Percentiles rank a stretch among this genome's conserved stretches.
phyloP scores from a whole-genome alignment of 345 rosid genomes.

The Eutrema heterophyllum region DNA sequence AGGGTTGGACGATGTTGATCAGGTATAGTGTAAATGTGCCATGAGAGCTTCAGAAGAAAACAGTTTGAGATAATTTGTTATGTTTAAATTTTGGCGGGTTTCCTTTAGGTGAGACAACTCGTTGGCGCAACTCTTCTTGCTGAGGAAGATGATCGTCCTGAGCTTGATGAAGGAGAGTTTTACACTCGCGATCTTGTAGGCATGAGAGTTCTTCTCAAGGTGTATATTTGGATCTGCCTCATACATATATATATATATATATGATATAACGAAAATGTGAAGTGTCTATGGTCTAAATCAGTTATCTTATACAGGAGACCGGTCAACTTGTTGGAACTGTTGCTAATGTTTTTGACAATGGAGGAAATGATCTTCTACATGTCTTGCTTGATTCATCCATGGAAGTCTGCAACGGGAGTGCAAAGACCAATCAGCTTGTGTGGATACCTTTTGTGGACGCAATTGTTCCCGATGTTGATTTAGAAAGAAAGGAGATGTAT shows the following conservation, averaged over 20 bases:
- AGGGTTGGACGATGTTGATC: slow-evolving; percentile 64
- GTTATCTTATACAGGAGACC: slow-evolving; percentile 48
- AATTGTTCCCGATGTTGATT: slow-evolving; percentile 82
- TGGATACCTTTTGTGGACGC: slow-evolving; percentile 90
- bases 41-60: not conserved
- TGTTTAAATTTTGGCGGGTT: not conserved
- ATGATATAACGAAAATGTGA: not conserved
- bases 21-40: slow-evolving; percentile 35
- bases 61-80: not conserved
- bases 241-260: not conserved
- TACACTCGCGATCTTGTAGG: slow-evolving; percentile 86
- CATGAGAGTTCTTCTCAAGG: slow-evolving; percentile 70
- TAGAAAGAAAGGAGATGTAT: slow-evolving; percentile 59
- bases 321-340: slow-evolving; percentile 77
- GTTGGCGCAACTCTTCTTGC: slow-evolving; percentile 85
- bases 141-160: slow-evolving; percentile 72
- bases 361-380: slow-evolving; percentile 76
- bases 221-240: slow-evolving; percentile 22
- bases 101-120: slow-evolving; percentile 64
- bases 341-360: slow-evolving; percentile 65
- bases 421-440: slow-evolving; percentile 48
- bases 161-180: slow-evolving; percentile 72
- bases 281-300: not conserved
- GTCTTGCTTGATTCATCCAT: slow-evolving; percentile 53
- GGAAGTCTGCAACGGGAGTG: slow-evolving; percentile 31